phyloP scores from a whole-genome alignment of 352 stramenopile species.

The Globisporangium takayamanum region DNA sequence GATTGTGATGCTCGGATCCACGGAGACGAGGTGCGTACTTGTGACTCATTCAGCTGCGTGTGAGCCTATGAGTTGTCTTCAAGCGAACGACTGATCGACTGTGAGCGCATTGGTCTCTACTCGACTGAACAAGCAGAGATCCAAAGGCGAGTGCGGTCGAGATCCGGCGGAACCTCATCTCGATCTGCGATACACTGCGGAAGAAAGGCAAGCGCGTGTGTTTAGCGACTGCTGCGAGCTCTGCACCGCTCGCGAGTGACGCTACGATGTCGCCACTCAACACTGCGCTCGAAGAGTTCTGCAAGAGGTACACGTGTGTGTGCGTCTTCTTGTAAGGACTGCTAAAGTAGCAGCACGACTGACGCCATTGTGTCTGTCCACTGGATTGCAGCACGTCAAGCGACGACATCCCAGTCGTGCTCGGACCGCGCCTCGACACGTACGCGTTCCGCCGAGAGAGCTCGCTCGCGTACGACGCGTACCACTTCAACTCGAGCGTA shows the following conservation, averaged over 20 bases:
- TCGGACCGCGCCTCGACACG: conserved; percentile 69
- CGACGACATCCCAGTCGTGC: conserved; percentile 55
- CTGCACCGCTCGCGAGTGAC: conserved; percentile 29
- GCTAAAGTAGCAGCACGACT: neutral
- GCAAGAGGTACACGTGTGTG: conserved; percentile 39
- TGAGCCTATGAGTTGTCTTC: neutral
- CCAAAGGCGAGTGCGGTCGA: conserved; percentile 18
- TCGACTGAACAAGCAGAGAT: conserved; percentile 15
- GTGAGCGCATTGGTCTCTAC: neutral
- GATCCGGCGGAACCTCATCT: conserved; percentile 56
- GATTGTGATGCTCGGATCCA: conserved; percentile 70
- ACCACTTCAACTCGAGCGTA: conserved; percentile 82
- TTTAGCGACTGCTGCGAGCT: conserved; percentile 50
- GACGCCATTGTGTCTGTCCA: neutral
- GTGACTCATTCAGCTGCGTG: too few species aligned
- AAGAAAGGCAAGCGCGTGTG: conserved; percentile 84
- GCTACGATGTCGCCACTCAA: conserved; percentile 36
- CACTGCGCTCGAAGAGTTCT: conserved; percentile 63
- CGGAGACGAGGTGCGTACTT: conserved; percentile 39
- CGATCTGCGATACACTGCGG: conserved; percentile 67
- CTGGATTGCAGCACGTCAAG: conserved; percentile 39
- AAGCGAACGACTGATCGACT: neutral
- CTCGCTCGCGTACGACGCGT: conserved; percentile 58
- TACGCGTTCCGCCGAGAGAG: conserved; percentile 62
- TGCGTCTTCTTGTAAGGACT: neutral